phyloP scores from a whole-genome alignment of 2,329 filamentous ascomycete genomes.

The Aspergillus sergii region DNA sequence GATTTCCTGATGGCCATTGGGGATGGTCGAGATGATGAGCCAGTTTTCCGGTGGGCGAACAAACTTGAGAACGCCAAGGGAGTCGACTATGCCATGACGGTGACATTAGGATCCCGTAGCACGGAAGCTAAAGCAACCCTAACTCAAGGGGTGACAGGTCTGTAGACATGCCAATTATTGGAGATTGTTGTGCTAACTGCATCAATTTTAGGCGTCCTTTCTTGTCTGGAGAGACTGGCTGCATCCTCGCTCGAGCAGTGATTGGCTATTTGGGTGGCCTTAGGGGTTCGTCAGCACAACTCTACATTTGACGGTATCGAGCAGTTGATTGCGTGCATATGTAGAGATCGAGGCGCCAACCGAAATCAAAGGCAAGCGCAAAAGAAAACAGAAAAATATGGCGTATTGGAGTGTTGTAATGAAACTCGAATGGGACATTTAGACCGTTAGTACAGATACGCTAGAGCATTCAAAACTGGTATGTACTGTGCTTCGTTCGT shows the following conservation, averaged over 20 bases:
- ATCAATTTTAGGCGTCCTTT: slow-evolving; percentile 49
- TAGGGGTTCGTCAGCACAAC: not conserved
- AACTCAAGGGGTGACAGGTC: slow-evolving; percentile 89
- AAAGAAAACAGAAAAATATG: not conserved
- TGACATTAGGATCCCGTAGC: slow-evolving; percentile 83
- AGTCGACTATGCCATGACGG: slow-evolving; percentile 75
- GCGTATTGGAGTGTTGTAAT: not conserved
- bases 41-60: slow-evolving; percentile 94
- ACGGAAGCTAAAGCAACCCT: slow-evolving; percentile 84
- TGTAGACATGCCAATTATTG: slow-evolving; percentile 35
- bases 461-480: not conserved
- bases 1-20: slow-evolving; percentile 91
- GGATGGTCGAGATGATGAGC: slow-evolving; percentile 90
- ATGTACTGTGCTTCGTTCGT: not conserved
- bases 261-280: not conserved
- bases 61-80: slow-evolving; percentile 61
- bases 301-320: not conserved
- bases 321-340: not conserved
- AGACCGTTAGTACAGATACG: not conserved
- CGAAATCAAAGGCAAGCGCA: not conserved
- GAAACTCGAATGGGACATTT: not conserved
- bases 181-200: slow-evolving; percentile 13
- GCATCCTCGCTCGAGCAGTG: slow-evolving; percentile 26
- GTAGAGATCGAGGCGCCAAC: not conserved
- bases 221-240: slow-evolving; percentile 57